Percentiles rank a stretch among this genome's conserved stretches.
These are phyloP conservation scores for Nannochloropsis salina DNA, from an alignment of 108 stramenopile species.

Conservation along the genomic window DNA sequence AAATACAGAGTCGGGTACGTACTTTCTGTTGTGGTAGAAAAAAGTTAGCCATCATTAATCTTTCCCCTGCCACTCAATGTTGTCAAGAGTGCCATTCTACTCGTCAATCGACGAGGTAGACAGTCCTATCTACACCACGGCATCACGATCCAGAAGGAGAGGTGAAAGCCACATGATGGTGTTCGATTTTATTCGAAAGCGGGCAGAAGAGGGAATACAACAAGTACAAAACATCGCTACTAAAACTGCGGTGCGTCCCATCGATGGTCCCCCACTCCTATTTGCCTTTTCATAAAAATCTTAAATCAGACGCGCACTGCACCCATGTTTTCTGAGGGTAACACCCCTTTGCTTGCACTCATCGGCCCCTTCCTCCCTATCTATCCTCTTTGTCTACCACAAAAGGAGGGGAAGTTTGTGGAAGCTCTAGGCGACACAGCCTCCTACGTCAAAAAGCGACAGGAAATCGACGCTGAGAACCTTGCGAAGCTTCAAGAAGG, in stretches of 20 bases:
- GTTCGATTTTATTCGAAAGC: slow-evolving; percentile 53
- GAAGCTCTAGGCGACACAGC: slow-evolving; percentile 43
- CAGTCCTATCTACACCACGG: not conserved
- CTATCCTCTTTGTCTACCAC: slow-evolving; percentile 23
- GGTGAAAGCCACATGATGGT: slow-evolving; percentile 33
- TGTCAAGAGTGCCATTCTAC: not conserved
- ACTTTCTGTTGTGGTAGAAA: not conserved
- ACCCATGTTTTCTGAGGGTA: not conserved
- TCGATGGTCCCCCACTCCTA: not conserved
- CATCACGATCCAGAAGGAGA: not conserved
- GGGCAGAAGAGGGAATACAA: slow-evolving; percentile 48
- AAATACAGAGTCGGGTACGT: slow-evolving; percentile 12
- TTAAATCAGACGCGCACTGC: not conserved
- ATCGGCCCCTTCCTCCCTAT: not conserved
- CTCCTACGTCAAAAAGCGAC: slow-evolving; percentile 39
- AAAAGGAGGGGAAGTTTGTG: slow-evolving; percentile 33
- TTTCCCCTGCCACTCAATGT: not conserved
- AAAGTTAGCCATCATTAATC: not conserved
- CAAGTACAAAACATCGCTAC: slow-evolving; percentile 50
- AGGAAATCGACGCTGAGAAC: slow-evolving; percentile 21
- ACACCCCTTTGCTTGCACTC: not conserved
- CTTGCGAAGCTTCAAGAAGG: slow-evolving; percentile 41
- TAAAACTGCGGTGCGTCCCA: slow-evolving; percentile 23
- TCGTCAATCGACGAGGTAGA: not conserved
- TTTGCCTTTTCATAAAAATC: not conserved